These are phyloP conservation scores for Candida takata DNA, from an alignment of 805 yeast species.

Conservation along the genomic window DNA sequence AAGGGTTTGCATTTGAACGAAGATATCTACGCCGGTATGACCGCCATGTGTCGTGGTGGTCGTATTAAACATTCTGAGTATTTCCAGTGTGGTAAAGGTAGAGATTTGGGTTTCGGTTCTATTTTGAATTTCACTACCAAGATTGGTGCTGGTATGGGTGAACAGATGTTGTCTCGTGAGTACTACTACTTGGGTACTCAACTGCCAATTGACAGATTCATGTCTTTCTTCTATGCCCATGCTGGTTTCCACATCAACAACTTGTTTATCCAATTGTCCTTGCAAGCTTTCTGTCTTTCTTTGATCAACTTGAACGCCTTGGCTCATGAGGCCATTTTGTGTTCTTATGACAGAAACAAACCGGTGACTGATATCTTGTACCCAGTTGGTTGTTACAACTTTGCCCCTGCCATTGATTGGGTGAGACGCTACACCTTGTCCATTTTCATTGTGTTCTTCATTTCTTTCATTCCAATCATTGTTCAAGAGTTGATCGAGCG, in stretches of 20 bases:
- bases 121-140: constrained; percentile 80
- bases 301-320: constrained; percentile 65
- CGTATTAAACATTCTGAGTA: constrained; percentile 83
- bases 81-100: constrained; percentile 86
- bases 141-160: constrained; percentile 94
- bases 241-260: constrained; percentile 83
- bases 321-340: constrained; percentile 63
- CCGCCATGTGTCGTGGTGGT: constrained; percentile 76
- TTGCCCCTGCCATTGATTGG: constrained; percentile 74
- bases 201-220: constrained; percentile 71
- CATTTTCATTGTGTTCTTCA: constrained; percentile 74
- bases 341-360: constrained; percentile 56
- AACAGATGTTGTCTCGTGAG: constrained; percentile 79
- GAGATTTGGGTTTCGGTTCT: constrained; percentile 84
- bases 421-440: constrained; percentile 74
- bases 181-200: constrained; percentile 77
- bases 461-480: constrained; percentile 71
- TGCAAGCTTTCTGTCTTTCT: constrained; percentile 65
- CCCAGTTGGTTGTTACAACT: constrained; percentile 70
- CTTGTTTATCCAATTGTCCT: constrained; percentile 67
- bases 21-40: constrained; percentile 88
- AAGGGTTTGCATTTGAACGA: constrained; percentile 81
- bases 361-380: constrained; percentile 61
- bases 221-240: constrained; percentile 80
- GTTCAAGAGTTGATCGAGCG: constrained; percentile 78